phyloP scores from a whole-genome alignment of 257 asterid genomes.

The Penstemon barbatus region DNA sequence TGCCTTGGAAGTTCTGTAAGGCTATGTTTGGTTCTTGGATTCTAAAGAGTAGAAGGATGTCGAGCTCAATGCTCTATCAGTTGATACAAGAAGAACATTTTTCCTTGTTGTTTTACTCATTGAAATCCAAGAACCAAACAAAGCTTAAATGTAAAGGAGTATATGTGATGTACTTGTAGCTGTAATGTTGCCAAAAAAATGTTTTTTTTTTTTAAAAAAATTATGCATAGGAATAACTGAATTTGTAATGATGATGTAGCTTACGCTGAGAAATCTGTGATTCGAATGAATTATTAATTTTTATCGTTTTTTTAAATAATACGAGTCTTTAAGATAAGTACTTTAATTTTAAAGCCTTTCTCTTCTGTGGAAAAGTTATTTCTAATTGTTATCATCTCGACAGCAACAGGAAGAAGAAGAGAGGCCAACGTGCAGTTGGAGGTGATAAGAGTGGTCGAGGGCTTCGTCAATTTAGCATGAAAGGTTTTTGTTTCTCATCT shows the following conservation, averaged over 20 bases:
- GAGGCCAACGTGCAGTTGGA: conserved; percentile 90
- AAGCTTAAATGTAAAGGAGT: background rate
- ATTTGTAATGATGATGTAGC: conserved; percentile 10
- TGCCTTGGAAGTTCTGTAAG: background rate
- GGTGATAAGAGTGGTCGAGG: conserved; percentile 98
- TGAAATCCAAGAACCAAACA: too few species aligned
- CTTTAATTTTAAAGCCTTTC: background rate
- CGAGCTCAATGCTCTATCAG: too few species aligned
- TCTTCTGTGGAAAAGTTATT: conserved; percentile 1
- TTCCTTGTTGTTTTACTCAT: too few species aligned
- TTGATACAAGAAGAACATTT: too few species aligned
- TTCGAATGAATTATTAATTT: background rate
- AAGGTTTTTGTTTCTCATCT: conserved; percentile 50
- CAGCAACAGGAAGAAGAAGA: conserved; percentile 85
- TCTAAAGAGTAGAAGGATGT: too few species aligned
- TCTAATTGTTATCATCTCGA: conserved; percentile 23
- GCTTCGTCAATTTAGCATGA: conserved; percentile 99
- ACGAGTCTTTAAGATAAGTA: background rate
- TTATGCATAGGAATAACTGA: conserved; percentile 2
- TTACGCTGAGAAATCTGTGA: background rate
- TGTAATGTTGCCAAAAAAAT: background rate
- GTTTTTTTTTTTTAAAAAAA: background rate
- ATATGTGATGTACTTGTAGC: conserved; percentile 6
- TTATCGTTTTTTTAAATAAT: conserved; percentile 12
- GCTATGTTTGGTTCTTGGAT: too few species aligned